Base-by-base conservation (phyloP, 306 rosid genomes). In the Cucurbita argyrosperma region DNA sequence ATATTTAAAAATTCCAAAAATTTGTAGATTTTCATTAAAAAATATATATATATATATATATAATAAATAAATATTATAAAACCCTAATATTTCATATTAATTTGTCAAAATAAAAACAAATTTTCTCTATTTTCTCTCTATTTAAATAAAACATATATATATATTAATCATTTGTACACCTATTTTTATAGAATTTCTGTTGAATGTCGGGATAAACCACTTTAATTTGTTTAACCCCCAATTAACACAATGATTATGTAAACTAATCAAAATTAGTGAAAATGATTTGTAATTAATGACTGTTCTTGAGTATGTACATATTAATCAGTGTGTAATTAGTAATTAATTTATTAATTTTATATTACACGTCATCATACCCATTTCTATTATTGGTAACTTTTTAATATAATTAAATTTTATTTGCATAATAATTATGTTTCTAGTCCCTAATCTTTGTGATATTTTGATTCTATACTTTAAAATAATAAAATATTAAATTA, bases 211-310 rank as follows among this genome's bases (percentile, higher is more conserved):
- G 74, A 59, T 70, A 70, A 56, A 69, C 35, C 74, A 51, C 74
- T 70, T 70, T 47, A 68, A 66, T 66, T 66, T 42, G 38, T 66
- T 66, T 43, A 68, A 46, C 74, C 74, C 74, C 46, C 23, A 69
- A 69, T 23, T 70, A 70, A 51, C 74, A 70, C 30, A 70, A 70
- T 70, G 47, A 70, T 70, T 35, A 21, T 30, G 56, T 70, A 13
- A 70, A 68, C 56, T 70, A 70, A 62, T 69, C 74, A 69, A 69
- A 67, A 67, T 19, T 67, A 7, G 73, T 45, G 73, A 67, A 46
- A 26, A 23, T 69, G 74, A 51, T 66, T 66, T 26, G 43, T 68
- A 68, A 68, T 46, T 70, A 70, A 51, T 70, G 47, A 51, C 74
- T 50, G 46, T 70, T 52, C 56, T 70, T 51, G 60, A 51, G 74